These are phyloP conservation scores for Taphrina populina DNA, from an alignment of 1,139 yeast genomes.

Conservation along the genomic window DNA sequence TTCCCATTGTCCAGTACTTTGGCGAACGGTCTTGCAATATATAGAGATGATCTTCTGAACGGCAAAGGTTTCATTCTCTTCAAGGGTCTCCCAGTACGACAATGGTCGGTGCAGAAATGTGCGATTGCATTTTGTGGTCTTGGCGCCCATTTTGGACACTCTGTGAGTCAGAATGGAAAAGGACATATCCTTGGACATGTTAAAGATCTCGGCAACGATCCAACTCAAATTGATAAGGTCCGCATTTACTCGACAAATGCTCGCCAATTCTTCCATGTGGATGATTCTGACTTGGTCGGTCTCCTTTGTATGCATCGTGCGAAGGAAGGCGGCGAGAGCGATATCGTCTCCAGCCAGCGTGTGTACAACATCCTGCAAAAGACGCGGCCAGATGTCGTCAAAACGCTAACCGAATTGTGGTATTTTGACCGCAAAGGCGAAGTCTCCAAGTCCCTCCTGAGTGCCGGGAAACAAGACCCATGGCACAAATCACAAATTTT, in stretches of 20 bases:
- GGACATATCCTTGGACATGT: conserved; percentile 27
- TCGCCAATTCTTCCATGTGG: conserved; percentile 25
- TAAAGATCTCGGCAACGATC: conserved; percentile 26
- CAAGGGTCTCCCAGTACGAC: conserved; percentile 24
- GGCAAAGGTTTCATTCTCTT: conserved; percentile 26
- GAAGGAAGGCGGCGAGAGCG: conserved; percentile 24
- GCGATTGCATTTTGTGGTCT: conserved; percentile 20
- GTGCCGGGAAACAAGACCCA: conserved; percentile 6
- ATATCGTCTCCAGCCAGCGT: conserved; percentile 13
- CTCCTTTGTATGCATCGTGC: conserved; percentile 24
- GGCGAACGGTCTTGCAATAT: neutral
- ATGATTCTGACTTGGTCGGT: conserved; percentile 23
- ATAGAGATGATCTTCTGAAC: conserved; percentile 17
- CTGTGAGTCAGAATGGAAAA: conserved; percentile 23
- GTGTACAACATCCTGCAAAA: conserved; percentile 23
- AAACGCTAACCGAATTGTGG: conserved; percentile 21
- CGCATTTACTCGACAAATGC: conserved; percentile 27
- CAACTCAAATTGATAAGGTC: conserved; percentile 25
- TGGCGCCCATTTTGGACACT: conserved; percentile 21
- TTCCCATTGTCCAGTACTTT: conserved; percentile 13
- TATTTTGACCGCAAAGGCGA: conserved; percentile 30
- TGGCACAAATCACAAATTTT: conserved; percentile 19
- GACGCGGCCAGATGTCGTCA: conserved; percentile 28
- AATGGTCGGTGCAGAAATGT: conserved; percentile 10
- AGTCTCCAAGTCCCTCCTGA: conserved; percentile 4